Conservation (phyloP, 441 rosid genomes). For the Erodium trifolium region DNA sequence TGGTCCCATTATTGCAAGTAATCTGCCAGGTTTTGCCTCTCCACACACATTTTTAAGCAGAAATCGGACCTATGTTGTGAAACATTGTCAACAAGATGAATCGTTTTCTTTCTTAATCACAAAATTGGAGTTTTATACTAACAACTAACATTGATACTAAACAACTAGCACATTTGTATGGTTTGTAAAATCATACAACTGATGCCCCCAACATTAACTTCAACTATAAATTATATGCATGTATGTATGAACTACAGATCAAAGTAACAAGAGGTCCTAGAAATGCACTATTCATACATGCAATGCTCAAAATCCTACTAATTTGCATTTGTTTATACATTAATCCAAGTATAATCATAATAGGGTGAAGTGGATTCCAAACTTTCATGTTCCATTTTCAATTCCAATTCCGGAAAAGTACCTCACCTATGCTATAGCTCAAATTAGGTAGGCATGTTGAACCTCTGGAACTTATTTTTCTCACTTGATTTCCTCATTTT, state of each 20-base stretch:
- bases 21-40: constrained; percentile 88
- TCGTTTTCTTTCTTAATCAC: neutral
- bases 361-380: no score
- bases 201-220: neutral
- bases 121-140: neutral
- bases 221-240: neutral
- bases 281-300: neutral
- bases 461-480: neutral
- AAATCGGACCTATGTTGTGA: constrained; percentile 52
- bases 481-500: constrained; percentile 9
- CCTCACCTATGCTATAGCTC: no score
- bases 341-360: no score
- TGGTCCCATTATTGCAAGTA: constrained; percentile 92
- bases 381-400: no score
- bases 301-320: neutral
- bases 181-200: no score
- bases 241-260: neutral
- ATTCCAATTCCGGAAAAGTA: no score
- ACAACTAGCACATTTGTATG: neutral
- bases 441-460: no score
- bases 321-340: neutral
- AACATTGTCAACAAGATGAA: neutral
- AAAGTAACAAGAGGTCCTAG: neutral
- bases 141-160: neutral
- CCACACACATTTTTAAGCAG: constrained; percentile 70